These are phyloP conservation scores for Leucocoprinus birnbaumii DNA, from an alignment of 768 basidiomycete genomes.

Conservation along the genomic window DNA sequence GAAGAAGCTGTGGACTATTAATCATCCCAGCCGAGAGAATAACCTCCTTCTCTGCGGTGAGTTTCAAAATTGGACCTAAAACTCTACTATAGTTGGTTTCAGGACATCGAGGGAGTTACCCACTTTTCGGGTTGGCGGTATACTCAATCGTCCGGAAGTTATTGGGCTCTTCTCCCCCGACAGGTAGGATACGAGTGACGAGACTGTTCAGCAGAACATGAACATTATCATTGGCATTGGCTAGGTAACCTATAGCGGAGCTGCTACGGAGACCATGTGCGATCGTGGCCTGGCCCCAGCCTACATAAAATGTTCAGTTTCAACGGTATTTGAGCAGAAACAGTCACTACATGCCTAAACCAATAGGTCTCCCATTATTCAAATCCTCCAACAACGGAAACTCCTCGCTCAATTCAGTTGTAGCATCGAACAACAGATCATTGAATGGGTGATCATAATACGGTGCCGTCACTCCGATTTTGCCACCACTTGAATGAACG, in stretches of 20 bases:
- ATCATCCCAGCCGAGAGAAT: constrained; percentile 18
- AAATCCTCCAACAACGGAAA: constrained; percentile 38
- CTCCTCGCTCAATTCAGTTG: constrained; percentile 27
- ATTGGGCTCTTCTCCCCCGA: not conserved
- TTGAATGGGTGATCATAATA: constrained; percentile 15
- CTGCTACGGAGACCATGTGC: constrained; percentile 20
- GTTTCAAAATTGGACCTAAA: not conserved
- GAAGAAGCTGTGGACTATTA: constrained; percentile 18
- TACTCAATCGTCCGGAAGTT: constrained; percentile 13
- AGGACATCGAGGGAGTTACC: not conserved
- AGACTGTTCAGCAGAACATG: constrained; percentile 25
- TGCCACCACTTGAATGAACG: not conserved
- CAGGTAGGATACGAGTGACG: constrained; percentile 18
- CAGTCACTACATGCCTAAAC: constrained; percentile 27
- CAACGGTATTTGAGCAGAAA: too few species aligned
- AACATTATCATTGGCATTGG: constrained; percentile 22
- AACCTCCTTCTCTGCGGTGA: constrained; percentile 17
- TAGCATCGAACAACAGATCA: constrained; percentile 22
- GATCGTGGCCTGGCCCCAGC: constrained; percentile 19
- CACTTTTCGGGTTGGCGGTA: constrained; percentile 1
- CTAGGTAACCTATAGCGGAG: constrained; percentile 21
- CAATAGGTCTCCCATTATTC: constrained; percentile 38
- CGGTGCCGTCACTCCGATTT: not conserved
- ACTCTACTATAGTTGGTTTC: not conserved
- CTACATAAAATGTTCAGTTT: constrained; percentile 1